These are phyloP conservation scores for Fistulinella cinereoalba DNA, from an alignment of 1,284 basidiomycete species.

Conservation along the genomic window DNA sequence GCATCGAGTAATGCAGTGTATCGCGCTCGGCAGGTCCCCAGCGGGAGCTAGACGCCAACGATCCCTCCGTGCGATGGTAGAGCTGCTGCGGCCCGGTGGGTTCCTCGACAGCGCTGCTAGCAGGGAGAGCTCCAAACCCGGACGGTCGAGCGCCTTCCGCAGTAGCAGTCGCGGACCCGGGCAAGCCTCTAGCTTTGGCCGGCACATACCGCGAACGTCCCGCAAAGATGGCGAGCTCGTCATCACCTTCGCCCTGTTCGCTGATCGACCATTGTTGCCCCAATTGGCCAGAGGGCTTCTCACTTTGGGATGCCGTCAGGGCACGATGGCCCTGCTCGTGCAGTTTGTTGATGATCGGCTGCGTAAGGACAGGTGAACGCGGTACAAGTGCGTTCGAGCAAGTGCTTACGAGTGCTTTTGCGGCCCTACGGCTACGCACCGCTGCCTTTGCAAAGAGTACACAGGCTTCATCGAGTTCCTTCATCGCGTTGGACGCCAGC, in stretches of 20 bases:
- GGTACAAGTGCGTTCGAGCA: not conserved
- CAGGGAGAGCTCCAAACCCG: not conserved
- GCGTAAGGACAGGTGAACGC: not conserved
- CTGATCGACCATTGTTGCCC: constrained; percentile 44
- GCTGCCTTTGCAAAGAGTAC: constrained; percentile 57
- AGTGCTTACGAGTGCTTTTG: constrained; percentile 55
- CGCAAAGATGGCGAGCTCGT: constrained; percentile 60
- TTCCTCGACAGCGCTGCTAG: constrained; percentile 6
- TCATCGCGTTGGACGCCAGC: constrained; percentile 55
- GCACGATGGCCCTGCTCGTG: constrained; percentile 55
- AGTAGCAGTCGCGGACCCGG: too few species aligned
- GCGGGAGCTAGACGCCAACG: not conserved
- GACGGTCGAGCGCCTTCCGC: constrained; percentile 3
- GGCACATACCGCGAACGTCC: constrained; percentile 58
- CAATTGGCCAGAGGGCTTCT: constrained; percentile 30
- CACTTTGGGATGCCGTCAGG: constrained; percentile 38
- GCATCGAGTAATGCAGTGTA: constrained; percentile 6
- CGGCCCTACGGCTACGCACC: constrained; percentile 51
- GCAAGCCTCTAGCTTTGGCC: too few species aligned
- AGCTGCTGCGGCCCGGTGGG: constrained; percentile 7
- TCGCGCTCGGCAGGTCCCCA: constrained; percentile 22
- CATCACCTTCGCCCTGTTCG: constrained; percentile 46
- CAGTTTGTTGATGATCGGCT: constrained; percentile 56
- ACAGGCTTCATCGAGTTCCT: constrained; percentile 60
- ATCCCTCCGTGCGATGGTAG: constrained; percentile 1